Conservation (phyloP, 495 filamentous ascomycete genomes). For the Xylaria castorea region DNA sequence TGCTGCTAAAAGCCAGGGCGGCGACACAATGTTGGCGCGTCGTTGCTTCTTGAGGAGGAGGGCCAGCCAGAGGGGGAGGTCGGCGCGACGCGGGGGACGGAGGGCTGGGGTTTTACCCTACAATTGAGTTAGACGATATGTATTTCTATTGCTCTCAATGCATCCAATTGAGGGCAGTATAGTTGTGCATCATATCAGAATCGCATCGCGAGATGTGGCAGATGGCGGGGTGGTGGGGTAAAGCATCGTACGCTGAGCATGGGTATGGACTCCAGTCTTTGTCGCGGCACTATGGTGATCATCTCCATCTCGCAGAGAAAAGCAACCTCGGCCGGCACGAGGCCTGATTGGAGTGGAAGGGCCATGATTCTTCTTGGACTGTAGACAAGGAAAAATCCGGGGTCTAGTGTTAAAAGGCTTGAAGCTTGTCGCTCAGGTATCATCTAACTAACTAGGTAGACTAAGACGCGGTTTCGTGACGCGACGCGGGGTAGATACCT, state of each 20-base stretch:
- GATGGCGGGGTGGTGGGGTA: constrained; percentile 37
- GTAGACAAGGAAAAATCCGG: background rate
- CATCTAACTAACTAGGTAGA: background rate
- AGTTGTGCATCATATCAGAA: background rate
- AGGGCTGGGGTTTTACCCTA: constrained; percentile 81
- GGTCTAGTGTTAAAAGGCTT: background rate
- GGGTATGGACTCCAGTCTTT: constrained; percentile 82
- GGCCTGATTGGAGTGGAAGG: constrained; percentile 78
- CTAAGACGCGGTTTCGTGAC: constrained; percentile 16
- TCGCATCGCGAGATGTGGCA: background rate
- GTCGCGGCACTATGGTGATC: constrained; percentile 90
- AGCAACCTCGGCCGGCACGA: constrained; percentile 87
- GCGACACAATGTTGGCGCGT: constrained; percentile 90
- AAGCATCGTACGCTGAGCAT: constrained; percentile 74
- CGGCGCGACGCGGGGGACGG: constrained; percentile 78
- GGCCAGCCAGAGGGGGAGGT: constrained; percentile 94
- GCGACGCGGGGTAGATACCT: constrained; percentile 17
- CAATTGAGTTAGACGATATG: constrained; percentile 13
- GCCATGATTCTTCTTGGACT: constrained; percentile 64
- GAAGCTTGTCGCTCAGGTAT: background rate
- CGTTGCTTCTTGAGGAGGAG: constrained; percentile 94
- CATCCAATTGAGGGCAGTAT: background rate
- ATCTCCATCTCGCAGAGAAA: constrained; percentile 98
- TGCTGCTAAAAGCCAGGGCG: constrained; percentile 80
- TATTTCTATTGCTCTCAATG: background rate